Evolutionary conservation across 2,329 filamentous ascomycete genomes (phyloP).

Genomic region (Talaromyces albobiverticillius): DNA sequence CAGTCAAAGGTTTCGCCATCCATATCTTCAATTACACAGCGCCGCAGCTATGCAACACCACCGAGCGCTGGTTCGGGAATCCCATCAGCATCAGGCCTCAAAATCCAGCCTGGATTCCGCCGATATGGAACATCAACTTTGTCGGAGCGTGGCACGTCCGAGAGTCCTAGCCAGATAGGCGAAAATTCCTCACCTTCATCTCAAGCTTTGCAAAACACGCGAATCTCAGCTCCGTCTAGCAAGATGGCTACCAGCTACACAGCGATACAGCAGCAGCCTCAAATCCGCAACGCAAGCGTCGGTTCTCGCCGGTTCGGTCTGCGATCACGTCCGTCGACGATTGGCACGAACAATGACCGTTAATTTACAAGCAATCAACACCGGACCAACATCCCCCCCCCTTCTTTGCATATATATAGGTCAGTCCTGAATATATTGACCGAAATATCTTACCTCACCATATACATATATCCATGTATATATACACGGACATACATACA

Average conservation of each 20-base stretch:
- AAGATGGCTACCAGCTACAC: constrained; percentile 38
- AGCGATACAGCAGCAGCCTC: constrained; percentile 34
- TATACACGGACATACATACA: neutral
- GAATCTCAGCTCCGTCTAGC: constrained; percentile 32
- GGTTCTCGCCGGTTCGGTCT: constrained; percentile 34
- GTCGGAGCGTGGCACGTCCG: constrained; percentile 20
- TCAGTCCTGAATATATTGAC: neutral
- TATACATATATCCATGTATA: neutral
- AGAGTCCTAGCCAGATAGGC: constrained; percentile 17
- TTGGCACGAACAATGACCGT: constrained; percentile 10
- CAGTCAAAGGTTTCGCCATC: constrained; percentile 29
- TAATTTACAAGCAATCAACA: too few relatives aligned
- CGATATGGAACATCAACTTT: constrained; percentile 32
- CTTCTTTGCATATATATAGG: neutral
- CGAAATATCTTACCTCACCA: neutral
- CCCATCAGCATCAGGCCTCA: constrained; percentile 34
- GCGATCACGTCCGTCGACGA: constrained; percentile 23
- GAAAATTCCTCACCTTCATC: constrained; percentile 16
- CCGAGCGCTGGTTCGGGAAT: constrained; percentile 25
- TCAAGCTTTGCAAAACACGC: constrained; percentile 27
- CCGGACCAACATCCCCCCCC: neutral
- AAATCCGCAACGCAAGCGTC: constrained; percentile 30
- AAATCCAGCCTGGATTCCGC: constrained; percentile 42
- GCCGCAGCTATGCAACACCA: constrained; percentile 35
- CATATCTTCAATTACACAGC: constrained; percentile 34